Conservation (phyloP, 169 alveolate species). For the Plasmodium inui region DNA sequence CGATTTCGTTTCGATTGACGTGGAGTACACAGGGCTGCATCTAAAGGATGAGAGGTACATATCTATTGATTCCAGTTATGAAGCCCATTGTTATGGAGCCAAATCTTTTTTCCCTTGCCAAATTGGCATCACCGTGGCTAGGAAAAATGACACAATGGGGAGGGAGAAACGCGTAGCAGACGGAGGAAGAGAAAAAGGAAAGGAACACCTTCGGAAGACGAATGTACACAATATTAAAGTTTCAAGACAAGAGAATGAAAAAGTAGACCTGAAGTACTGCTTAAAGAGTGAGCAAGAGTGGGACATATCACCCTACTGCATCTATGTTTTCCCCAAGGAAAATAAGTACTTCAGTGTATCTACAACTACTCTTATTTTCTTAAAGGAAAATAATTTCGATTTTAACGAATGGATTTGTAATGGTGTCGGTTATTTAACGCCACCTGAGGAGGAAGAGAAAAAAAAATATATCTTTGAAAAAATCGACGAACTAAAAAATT, state of each 20-base stretch:
- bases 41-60: constrained; percentile 85
- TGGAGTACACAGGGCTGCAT: constrained; percentile 88
- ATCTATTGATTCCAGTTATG: constrained; percentile 89
- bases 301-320: constrained; percentile 88
- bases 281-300: constrained; percentile 76
- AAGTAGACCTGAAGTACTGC: neutral
- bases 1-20: constrained; percentile 86
- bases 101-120: constrained; percentile 89
- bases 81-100: constrained; percentile 91
- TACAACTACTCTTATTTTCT: constrained; percentile 84
- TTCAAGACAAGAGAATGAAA: neutral
- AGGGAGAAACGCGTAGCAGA: neutral
- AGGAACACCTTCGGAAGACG: neutral
- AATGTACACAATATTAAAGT: constrained; percentile 30
- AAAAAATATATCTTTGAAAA: constrained; percentile 76
- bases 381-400: constrained; percentile 89
- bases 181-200: neutral
- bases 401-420: constrained; percentile 88
- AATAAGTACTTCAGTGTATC: constrained; percentile 84
- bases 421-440: constrained; percentile 87
- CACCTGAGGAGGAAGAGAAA: constrained; percentile 83
- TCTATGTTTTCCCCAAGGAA: constrained; percentile 86
- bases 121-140: constrained; percentile 89
- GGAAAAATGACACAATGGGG: constrained; percentile 35
- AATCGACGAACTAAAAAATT: constrained; percentile 75